Evolutionary conservation across 2,329 filamentous ascomycete genomes (phyloP), one percentile per base, ranked within the genome.

Genomic region (Arthrobotrys musiformis): DNA sequence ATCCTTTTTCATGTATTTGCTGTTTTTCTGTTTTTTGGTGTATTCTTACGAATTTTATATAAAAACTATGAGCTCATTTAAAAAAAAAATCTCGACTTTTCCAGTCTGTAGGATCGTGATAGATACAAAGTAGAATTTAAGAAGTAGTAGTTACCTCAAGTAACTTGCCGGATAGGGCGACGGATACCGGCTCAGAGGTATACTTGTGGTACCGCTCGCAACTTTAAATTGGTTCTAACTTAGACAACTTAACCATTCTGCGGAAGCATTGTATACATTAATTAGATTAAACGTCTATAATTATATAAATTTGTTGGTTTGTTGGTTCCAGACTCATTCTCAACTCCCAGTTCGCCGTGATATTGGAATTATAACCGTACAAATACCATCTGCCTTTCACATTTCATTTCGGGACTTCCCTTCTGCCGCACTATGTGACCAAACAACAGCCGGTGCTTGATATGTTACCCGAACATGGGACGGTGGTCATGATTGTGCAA

Each of bases 41-140:
- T 72, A 72, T 72, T 72, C 46, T 72, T 72, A 72, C 58, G 68
- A 72, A 72, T 42, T 58, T 46, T 46, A 37, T 35, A 58, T 19
- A 15, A 28, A 58, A 40, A 40, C 40, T 28, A 56, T 64, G 68
- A 72, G 68, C 68, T 72, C 68, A 72, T 50, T 56, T 13, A 54
- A 67, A 33, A 46, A 56, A 58, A 46, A 40, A 4, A 22, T 48
- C 28, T 42, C 8, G 4, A 3, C 48, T 54, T 7, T 28, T 19
- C 26, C 28, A 54, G 19, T 26, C 19, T 1, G 1, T 19, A 9
- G 17, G 19, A 33, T 30, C 24, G 50, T 54, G 48, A 52, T 6
- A 33, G 30, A 24, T 17, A 33, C 9, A 33, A 3, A 8, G 2
- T 17, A 11, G 13, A n/a, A 15, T 24, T 22, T 11, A 9, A 50